These are phyloP conservation scores for Trifolium fragiferum DNA, from an alignment of 306 rosid genomes.

Conservation along the genomic window DNA sequence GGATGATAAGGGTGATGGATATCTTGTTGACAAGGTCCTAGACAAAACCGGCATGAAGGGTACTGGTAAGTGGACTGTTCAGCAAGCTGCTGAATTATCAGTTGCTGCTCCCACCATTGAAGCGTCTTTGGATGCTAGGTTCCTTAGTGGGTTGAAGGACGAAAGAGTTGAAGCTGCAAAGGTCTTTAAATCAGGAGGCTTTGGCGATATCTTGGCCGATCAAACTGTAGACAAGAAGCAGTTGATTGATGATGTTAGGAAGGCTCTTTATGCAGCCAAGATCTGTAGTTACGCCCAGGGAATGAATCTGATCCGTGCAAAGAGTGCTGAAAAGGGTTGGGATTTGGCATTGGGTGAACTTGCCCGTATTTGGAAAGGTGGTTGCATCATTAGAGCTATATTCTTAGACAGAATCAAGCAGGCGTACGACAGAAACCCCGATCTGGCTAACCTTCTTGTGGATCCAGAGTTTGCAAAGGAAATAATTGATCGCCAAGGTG, in stretches of 20 bases:
- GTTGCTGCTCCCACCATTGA: slow-evolving; percentile 94
- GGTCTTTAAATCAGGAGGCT: slow-evolving; percentile 73
- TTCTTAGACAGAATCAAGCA: slow-evolving; percentile 87
- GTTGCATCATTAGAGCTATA: slow-evolving; percentile 85
- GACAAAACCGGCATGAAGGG: slow-evolving; percentile 99
- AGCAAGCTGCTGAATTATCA: slow-evolving; percentile 94
- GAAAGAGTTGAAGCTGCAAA: slow-evolving; percentile 88
- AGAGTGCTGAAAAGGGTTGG: slow-evolving; percentile 90
- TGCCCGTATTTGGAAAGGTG: slow-evolving; percentile 97
- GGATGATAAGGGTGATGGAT: slow-evolving; percentile 85
- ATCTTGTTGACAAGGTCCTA: slow-evolving; percentile 91
- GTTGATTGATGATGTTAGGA: slow-evolving; percentile 83
- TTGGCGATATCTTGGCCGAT: slow-evolving; percentile 59
- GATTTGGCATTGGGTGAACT: slow-evolving; percentile 76
- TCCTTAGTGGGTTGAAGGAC: slow-evolving; percentile 90
- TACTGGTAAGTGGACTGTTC: slow-evolving; percentile 96
- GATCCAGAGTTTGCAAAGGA: slow-evolving; percentile 94
- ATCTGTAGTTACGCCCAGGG: slow-evolving; percentile 97
- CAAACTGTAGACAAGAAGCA: slow-evolving; percentile 70
- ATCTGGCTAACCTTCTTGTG: slow-evolving; percentile 90
- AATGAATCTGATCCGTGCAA: slow-evolving; percentile 91
- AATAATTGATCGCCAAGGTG: slow-evolving; percentile 80
- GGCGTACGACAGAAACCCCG: slow-evolving; percentile 80
- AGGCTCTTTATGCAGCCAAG: slow-evolving; percentile 91
- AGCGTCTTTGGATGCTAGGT: slow-evolving; percentile 92